Base-by-base conservation (phyloP, 2,329 filamentous ascomycete genomes). In the Ophidiomyces ophidiicola region DNA sequence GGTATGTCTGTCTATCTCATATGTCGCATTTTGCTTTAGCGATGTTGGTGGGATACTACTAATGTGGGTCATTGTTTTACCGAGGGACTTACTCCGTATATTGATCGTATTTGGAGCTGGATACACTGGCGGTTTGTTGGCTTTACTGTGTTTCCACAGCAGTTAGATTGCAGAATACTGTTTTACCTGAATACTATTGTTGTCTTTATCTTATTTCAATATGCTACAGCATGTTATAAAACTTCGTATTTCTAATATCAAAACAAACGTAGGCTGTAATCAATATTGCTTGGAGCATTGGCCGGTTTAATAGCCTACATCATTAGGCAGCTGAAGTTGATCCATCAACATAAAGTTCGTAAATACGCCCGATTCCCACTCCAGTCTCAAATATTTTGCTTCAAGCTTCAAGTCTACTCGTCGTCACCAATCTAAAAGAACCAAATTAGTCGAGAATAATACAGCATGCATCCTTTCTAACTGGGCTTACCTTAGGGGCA, bases 401-500 rank as follows among this genome's bases (percentile, higher is more conserved):
- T 14, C 25, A 8, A 28, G 18, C 17, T 24, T 12, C n/a, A 14
- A n/a, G 30, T 50, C 60, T 60, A 69, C 48, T 69, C 66, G 42
- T 69, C 66, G 37, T 69, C 66, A 24, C 66, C 80, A 56, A 85
- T 85, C 80, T 85, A 51, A 30, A 48, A 14, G 19, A 20, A 41
- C n/a, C 30, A 6, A 14, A 21, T 70, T 55, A 71, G 64, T 43
- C 48, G 31, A 23, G n/a, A 18, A 12, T 20, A 29, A 6, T 4
- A 8, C 14, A 31, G 15, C 7, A 30, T 30, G 32, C n/a, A 23
- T n/a, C n/a, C n/a, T n/a, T n/a, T n/a, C n/a, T n/a, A 21, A 34
- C 10, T n/a, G 2, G 7, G 47, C 73, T 44, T 67, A 90, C 90
- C 86, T 98, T 98, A 49, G 90, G 90, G 49, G 90, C 90, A 53